A percentile compares a stretch with the other conserved stretches of the same genome.
Conservation (phyloP, 352 stramenopile genomes). For the Ophiocytium majus region DNA sequence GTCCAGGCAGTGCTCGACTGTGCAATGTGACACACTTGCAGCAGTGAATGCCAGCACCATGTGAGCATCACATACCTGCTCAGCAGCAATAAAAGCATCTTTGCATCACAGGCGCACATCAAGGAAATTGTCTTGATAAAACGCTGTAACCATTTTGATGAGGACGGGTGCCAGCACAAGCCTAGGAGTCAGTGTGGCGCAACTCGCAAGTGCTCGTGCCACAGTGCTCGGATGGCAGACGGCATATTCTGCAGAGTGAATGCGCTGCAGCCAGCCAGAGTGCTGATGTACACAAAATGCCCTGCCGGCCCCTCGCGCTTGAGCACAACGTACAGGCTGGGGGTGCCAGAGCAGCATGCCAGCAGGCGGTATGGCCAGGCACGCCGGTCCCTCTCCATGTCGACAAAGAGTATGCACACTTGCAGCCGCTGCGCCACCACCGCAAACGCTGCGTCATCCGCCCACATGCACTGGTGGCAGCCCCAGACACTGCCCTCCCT, state of each 20-base stretch:
- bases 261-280: not conserved
- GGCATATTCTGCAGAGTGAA: slow-evolving; percentile 40
- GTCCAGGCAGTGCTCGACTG: too few species aligned
- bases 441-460: slow-evolving; percentile 45
- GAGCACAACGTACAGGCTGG: slow-evolving; percentile 41
- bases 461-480: slow-evolving; percentile 50
- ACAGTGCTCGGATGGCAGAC: slow-evolving; percentile 39
- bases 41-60: too few species aligned
- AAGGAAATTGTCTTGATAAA: too few species aligned
- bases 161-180: too few species aligned
- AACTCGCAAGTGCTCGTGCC: slow-evolving; percentile 25
- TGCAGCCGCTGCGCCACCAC: slow-evolving; percentile 46
- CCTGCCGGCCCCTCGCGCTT: slow-evolving; percentile 40
- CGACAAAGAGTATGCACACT: slow-evolving; percentile 50
- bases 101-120: too few species aligned
- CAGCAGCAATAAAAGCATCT: too few species aligned
- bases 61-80: too few species aligned
- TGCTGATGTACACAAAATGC: slow-evolving; percentile 39
- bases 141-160: too few species aligned
- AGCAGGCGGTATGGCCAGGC: slow-evolving; percentile 49
- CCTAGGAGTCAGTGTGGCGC: too few species aligned
- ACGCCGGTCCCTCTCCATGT: slow-evolving; percentile 50
- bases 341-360: slow-evolving; percentile 20
- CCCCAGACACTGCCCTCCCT: slow-evolving; percentile 43
- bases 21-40: too few species aligned